Conservation (phyloP, 768 basidiomycete species). For the Sporobolomyces roseus region DNA sequence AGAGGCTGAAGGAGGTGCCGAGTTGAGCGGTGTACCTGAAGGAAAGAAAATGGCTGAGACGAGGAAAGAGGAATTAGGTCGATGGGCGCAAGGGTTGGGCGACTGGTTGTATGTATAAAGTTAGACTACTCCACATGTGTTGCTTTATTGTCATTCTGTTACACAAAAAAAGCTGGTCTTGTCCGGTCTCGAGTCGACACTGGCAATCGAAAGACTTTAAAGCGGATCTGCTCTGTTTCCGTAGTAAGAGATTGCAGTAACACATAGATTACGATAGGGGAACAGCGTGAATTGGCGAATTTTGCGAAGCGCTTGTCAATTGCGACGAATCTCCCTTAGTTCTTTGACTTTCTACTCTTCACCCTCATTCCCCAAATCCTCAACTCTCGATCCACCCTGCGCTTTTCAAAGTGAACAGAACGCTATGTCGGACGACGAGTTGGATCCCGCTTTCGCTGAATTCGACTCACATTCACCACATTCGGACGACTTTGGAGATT, state of each 20-base stretch:
- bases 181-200: background rate
- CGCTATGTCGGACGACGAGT: conserved; percentile 27
- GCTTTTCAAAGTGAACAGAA: background rate
- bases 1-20: conserved; percentile 40
- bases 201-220: background rate
- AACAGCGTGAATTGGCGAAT: no score
- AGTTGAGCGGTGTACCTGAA: conserved; percentile 26
- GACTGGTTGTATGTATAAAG: conserved; percentile 39
- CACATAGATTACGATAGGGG: no score
- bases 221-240: no score
- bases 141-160: background rate
- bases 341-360: background rate
- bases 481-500: background rate
- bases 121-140: background rate
- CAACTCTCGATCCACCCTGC: background rate
- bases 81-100: conserved; percentile 31
- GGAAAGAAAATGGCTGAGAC: conserved; percentile 28
- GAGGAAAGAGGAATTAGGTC: conserved; percentile 24
- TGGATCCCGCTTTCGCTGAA: conserved; percentile 37
- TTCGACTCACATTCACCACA: background rate
- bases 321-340: no score
- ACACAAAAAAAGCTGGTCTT: background rate
- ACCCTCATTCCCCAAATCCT: background rate
- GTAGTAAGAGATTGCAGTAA: no score
- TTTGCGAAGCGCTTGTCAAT: no score